These are phyloP conservation scores for Phytophthora idaei DNA, from an alignment of 352 stramenopile genomes.

Conservation along the genomic window DNA sequence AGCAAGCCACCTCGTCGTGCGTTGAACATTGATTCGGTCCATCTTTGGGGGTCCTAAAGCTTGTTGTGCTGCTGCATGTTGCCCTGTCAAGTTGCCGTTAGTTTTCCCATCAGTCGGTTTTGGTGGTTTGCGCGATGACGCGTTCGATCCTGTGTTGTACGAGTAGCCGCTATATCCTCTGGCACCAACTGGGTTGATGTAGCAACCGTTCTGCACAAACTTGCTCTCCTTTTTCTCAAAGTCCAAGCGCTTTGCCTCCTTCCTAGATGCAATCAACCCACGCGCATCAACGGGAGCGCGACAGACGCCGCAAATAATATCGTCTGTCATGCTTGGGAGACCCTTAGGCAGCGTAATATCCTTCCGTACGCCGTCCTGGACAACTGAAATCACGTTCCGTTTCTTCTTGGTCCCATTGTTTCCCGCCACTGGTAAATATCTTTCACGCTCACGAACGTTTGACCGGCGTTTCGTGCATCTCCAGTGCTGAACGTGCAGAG, in stretches of 20 bases:
- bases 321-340: slow-evolving; percentile 54
- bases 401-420: slow-evolving; percentile 59
- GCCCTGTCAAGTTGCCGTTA: slow-evolving; percentile 22
- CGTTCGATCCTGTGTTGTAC: slow-evolving; percentile 20
- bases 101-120: slow-evolving; percentile 25
- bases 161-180: slow-evolving; percentile 24
- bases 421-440: slow-evolving; percentile 14
- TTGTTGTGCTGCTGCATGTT: slow-evolving; percentile 26
- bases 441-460: slow-evolving; percentile 34
- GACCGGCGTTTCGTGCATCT: slow-evolving; percentile 72
- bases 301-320: slow-evolving; percentile 67
- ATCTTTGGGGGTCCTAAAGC: slow-evolving; percentile 66
- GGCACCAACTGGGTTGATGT: slow-evolving; percentile 51
- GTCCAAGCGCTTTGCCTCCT: slow-evolving; percentile 52
- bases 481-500: slow-evolving; percentile 76
- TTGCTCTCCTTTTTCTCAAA: slow-evolving; percentile 67
- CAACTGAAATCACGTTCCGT: slow-evolving; percentile 49
- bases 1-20: slow-evolving; percentile 73
- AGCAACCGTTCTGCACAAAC: slow-evolving; percentile 68
- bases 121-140: slow-evolving; percentile 26
- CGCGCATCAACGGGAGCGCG: slow-evolving; percentile 52
- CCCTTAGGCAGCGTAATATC: slow-evolving; percentile 62
- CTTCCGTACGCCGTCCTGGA: slow-evolving; percentile 61
- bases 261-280: slow-evolving; percentile 57
- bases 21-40: slow-evolving; percentile 81